These are phyloP conservation scores for Amanita molliuscula DNA, from an alignment of 768 basidiomycete genomes.

Conservation along the genomic window DNA sequence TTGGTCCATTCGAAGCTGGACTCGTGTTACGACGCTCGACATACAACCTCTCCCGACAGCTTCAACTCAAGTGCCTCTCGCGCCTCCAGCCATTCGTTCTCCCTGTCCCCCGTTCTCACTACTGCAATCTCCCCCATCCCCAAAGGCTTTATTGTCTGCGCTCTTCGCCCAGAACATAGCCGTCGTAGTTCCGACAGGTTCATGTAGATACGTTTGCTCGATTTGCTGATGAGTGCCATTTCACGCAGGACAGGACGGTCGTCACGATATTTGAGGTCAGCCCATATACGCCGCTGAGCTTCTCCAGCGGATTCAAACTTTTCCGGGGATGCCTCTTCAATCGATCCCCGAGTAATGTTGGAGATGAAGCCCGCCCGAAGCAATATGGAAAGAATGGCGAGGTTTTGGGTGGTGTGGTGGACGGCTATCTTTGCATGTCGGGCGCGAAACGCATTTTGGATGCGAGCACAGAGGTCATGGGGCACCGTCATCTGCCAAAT, in stretches of 20 bases:
- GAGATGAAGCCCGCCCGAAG: constrained; percentile 85
- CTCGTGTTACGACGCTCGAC: constrained; percentile 64
- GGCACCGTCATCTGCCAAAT: constrained; percentile 42
- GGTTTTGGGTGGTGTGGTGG: constrained; percentile 78
- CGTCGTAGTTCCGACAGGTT: constrained; percentile 58
- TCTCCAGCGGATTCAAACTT: constrained; percentile 51
- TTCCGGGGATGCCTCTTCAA: constrained; percentile 49
- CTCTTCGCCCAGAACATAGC: constrained; percentile 75
- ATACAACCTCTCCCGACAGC: constrained; percentile 78
- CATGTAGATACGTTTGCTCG: constrained; percentile 76
- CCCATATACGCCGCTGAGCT: constrained; percentile 80
- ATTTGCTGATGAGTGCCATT: constrained; percentile 79
- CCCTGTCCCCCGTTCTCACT: constrained; percentile 58
- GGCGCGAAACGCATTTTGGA: constrained; percentile 89
- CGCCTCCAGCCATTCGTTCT: constrained; percentile 85
- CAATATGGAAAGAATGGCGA: constrained; percentile 87
- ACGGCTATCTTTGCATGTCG: constrained; percentile 72
- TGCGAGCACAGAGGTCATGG: constrained; percentile 78
- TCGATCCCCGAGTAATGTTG: constrained; percentile 71
- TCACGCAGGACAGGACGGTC: constrained; percentile 72
- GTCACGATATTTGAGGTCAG: constrained; percentile 87
- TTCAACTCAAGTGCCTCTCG: constrained; percentile 79
- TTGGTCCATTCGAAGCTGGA: too few species aligned
- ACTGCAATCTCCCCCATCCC: constrained; percentile 91
- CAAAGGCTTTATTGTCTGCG: constrained; percentile 72